Evolutionary conservation across 2,329 filamentous ascomycete genomes (phyloP).

Genomic region (Cordyceps cateniannulata): DNA sequence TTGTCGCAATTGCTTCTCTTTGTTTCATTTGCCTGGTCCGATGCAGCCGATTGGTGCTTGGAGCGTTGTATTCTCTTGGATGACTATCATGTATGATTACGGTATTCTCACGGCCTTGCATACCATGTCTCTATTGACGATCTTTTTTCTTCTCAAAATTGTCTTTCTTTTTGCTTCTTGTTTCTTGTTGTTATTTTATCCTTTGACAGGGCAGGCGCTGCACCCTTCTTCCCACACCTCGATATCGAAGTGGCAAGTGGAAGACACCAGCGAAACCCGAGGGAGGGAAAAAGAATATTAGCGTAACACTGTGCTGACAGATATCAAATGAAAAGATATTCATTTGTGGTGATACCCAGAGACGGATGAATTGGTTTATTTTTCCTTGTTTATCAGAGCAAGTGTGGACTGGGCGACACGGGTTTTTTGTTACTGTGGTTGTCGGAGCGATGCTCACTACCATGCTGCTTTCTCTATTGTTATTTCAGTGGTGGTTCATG

Average conservation of each 20-base stretch:
- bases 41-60: neutral
- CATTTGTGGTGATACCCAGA: slow-evolving; percentile 9
- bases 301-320: neutral
- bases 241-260: neutral
- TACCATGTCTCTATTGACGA: neutral
- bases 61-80: neutral
- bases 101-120: slow-evolving; percentile 12
- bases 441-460: neutral
- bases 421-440: neutral
- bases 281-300: too few relatives aligned
- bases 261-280: neutral
- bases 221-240: neutral
- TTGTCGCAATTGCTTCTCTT: neutral
- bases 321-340: neutral
- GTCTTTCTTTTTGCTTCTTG: neutral
- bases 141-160: neutral
- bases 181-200: too few relatives aligned
- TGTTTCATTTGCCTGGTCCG: neutral
- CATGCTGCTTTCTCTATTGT: neutral
- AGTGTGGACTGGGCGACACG: neutral
- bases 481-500: too few relatives aligned
- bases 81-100: slow-evolving; percentile 11
- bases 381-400: neutral
- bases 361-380: neutral
- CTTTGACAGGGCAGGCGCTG: neutral